Evolutionary conservation across 1,139 yeast species (phyloP).

Genomic region (Geotrichum siamense): DNA sequence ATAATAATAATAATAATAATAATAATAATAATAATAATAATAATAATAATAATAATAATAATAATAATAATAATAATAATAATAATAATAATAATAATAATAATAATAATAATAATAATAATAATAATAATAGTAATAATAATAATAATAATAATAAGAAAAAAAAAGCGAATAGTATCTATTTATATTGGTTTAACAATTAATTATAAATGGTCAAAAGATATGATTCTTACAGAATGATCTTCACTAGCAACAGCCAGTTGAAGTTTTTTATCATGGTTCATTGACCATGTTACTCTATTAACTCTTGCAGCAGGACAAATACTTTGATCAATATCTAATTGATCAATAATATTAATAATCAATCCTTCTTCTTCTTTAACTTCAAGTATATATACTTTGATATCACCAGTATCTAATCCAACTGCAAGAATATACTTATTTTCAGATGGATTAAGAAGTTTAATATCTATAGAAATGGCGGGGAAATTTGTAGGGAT

Average conservation of each 20-base stretch:
- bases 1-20: no score
- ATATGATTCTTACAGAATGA: conserved; percentile 42
- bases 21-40: no score
- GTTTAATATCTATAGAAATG: conserved; percentile 57
- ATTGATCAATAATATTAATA: conserved; percentile 21
- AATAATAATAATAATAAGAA: no score
- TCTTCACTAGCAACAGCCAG: conserved; percentile 70
- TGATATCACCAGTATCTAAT: conserved; percentile 55
- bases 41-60: no score
- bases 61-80: no score
- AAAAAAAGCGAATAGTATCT: no score
- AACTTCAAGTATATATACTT: conserved; percentile 22
- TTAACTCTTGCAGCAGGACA: conserved; percentile 57
- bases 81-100: no score
- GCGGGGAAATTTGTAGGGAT: conserved; percentile 43
- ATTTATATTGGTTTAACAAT: no score
- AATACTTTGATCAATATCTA: conserved; percentile 1
- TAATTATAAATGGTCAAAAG: conserved; percentile 1
- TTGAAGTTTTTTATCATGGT: conserved; percentile 22
- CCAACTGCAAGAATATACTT: conserved; percentile 56
- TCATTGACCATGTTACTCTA: conserved; percentile 50
- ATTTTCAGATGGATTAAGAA: not conserved
- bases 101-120: no score
- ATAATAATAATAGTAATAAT: no score
- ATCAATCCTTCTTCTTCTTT: conserved; percentile 25